Evolutionary conservation across 371 early-diverging fungal species (phyloP).

Genomic region (Paraphysoderma sedebokerense): DNA sequence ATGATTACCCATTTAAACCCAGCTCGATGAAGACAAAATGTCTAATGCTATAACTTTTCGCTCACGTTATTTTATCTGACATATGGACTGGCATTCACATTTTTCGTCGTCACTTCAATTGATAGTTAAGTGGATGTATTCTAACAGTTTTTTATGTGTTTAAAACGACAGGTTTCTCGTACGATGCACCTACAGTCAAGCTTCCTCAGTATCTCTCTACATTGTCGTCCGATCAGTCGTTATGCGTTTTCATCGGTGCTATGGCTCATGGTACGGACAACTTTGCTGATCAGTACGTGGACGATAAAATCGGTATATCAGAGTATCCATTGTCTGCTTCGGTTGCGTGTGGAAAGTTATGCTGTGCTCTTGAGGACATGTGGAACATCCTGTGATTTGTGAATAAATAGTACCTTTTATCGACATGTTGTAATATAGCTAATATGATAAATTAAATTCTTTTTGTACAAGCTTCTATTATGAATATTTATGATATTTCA

Average conservation of each 20-base stretch:
- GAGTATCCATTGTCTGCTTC: slow-evolving; percentile 92
- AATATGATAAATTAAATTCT: too few species aligned
- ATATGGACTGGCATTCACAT: neutral
- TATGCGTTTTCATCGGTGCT: slow-evolving; percentile 86
- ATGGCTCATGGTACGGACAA: slow-evolving; percentile 93
- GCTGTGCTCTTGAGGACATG: slow-evolving; percentile 66
- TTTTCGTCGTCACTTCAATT: too few species aligned
- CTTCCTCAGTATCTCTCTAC: slow-evolving; percentile 53
- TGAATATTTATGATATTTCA: too few species aligned
- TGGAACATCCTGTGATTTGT: slow-evolving; percentile 56
- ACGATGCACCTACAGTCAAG: slow-evolving; percentile 77
- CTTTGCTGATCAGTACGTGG: slow-evolving; percentile 85
- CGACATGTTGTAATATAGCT: too few species aligned
- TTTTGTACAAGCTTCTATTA: too few species aligned
- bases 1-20: too few species aligned
- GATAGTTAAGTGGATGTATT: too few species aligned
- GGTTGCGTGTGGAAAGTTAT: slow-evolving; percentile 83
- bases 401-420: too few species aligned
- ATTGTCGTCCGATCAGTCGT: slow-evolving; percentile 55
- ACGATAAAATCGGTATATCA: slow-evolving; percentile 85
- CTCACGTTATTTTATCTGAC: neutral
- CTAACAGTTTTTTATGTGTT: neutral
- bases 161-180: slow-evolving; percentile 55
- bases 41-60: too few species aligned
- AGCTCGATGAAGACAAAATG: too few species aligned